Percentiles rank a stretch among this genome's conserved stretches.
These are phyloP conservation scores for Ramularia endophylla DNA, from an alignment of 2,329 filamentous ascomycete genomes.

Conservation along the genomic window DNA sequence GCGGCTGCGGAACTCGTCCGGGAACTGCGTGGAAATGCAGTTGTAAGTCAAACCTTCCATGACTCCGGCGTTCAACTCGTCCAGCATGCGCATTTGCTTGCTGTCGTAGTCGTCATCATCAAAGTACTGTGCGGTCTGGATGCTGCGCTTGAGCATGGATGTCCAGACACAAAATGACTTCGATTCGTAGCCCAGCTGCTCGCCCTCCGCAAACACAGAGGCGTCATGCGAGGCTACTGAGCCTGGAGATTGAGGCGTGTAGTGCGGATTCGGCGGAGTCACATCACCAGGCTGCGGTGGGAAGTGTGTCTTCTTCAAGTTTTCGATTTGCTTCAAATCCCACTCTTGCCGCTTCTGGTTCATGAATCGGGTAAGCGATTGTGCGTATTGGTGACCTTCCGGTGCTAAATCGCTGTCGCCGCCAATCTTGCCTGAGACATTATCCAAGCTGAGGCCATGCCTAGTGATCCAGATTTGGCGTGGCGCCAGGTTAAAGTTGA, in stretches of 20 bases:
- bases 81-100: slow-evolving; percentile 67
- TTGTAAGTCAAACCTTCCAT: slow-evolving; percentile 96
- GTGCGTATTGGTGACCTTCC: slow-evolving; percentile 72
- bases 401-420: slow-evolving; percentile 81
- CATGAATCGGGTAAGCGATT: slow-evolving; percentile 76
- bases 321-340: slow-evolving; percentile 75
- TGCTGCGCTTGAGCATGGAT: slow-evolving; percentile 86
- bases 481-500: slow-evolving; percentile 93
- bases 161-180: slow-evolving; percentile 99
- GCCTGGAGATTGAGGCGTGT: slow-evolving; percentile 43
- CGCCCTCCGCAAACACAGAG: slow-evolving; percentile 5
- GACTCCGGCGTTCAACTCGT: slow-evolving; percentile 86
- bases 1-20: slow-evolving; percentile 75
- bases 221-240: slow-evolving; percentile 32
- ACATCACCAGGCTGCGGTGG: slow-evolving; percentile 87
- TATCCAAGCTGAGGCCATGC: slow-evolving; percentile 87
- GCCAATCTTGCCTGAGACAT: slow-evolving; percentile 80
- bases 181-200: slow-evolving; percentile 39
- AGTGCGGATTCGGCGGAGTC: slow-evolving; percentile 90
- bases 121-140: slow-evolving; percentile 84
- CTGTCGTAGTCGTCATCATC: slow-evolving; percentile 94
- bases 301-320: slow-evolving; percentile 69
- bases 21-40: slow-evolving; percentile 73
- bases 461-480: slow-evolving; percentile 98
- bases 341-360: slow-evolving; percentile 73